Conservation (phyloP, 129 eudicot species). For the Pseudognaphalium luteoalbum region DNA sequence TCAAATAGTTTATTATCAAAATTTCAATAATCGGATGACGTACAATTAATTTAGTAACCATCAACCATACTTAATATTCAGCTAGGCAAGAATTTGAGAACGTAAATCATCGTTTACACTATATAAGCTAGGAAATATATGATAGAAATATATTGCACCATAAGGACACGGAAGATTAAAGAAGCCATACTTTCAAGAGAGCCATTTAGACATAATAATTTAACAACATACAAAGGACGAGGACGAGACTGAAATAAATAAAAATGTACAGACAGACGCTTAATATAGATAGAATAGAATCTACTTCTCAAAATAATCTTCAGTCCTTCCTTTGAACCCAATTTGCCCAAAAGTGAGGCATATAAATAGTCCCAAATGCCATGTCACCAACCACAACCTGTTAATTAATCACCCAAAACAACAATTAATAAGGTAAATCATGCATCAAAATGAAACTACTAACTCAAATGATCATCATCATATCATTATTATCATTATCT, state of each 20-base stretch:
- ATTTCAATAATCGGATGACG: too few relatives aligned
- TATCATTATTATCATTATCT: too few relatives aligned
- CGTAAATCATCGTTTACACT: too few relatives aligned
- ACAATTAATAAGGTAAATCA: not conserved
- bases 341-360: slow-evolving; percentile 92
- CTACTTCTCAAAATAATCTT: slow-evolving; percentile 66
- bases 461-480: not conserved
- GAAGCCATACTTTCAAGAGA: slow-evolving; percentile 2
- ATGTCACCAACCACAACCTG: slow-evolving; percentile 88
- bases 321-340: slow-evolving; percentile 98
- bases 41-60: too few relatives aligned
- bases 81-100: too few relatives aligned
- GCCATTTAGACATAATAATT: slow-evolving; percentile 26
- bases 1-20: too few relatives aligned
- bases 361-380: slow-evolving; percentile 94
- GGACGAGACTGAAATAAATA: not conserved
- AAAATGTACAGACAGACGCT: slow-evolving; percentile 22
- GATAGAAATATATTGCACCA: slow-evolving; percentile 21
- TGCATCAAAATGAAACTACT: not conserved
- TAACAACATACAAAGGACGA: slow-evolving; percentile 15
- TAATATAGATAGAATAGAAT: not conserved
- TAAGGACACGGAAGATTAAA: slow-evolving; percentile 9
- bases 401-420: slow-evolving; percentile 8
- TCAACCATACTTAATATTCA: too few relatives aligned
- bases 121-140: too few relatives aligned